Evolutionary conservation across 2,329 filamentous ascomycete species (phyloP), one percentile per base, ranked within the genome.

Genomic region (Paraphoma sp.): DNA sequence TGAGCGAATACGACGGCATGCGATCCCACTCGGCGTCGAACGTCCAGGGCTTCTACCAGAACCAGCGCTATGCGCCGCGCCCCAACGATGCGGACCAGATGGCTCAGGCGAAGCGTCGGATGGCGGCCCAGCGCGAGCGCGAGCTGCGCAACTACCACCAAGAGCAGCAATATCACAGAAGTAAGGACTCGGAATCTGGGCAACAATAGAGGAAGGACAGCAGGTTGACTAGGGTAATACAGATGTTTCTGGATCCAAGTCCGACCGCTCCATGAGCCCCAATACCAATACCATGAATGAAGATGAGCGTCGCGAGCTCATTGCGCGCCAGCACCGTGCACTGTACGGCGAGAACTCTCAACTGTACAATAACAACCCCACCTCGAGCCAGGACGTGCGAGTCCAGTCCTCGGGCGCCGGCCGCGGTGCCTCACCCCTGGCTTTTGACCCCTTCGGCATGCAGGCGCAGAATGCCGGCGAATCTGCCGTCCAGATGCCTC

Each of bases 151-250:
- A 98, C 82, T 97, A 98, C 83, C 95, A 99, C 83, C 96, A 97
- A 83, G 95, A 99, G 87, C 95, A 99, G 87, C 95, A 99, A 88
- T 98, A 96, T 83, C 96, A 98, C 85, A 89, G 94, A 92, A 97
- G 95, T 98, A 92, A 88, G 90, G 88, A 88, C 80, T 86, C 87
- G 86, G 85, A 84, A 86, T 87, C 85, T 86, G 87, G 90, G 88
- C 86, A 86, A 83, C 77, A 82, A 80, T 82, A 76, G 73, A 70
- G 65, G 68, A 68, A 73, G 70, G 69, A 70, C 64, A 68, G 69
- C 62, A 74, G 70, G 74, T 77, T 79, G 74, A 78, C 75, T 81
- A 87, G 85, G 84, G 81, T 87, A 79, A 87, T 84, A 83, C 86
- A 82, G 87, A 89, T 76, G 84, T 89, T 78, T 86, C 87, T 77